Evolutionary conservation across 208 protist genomes (phyloP).

Genomic region (Leishmania lainsoni): DNA sequence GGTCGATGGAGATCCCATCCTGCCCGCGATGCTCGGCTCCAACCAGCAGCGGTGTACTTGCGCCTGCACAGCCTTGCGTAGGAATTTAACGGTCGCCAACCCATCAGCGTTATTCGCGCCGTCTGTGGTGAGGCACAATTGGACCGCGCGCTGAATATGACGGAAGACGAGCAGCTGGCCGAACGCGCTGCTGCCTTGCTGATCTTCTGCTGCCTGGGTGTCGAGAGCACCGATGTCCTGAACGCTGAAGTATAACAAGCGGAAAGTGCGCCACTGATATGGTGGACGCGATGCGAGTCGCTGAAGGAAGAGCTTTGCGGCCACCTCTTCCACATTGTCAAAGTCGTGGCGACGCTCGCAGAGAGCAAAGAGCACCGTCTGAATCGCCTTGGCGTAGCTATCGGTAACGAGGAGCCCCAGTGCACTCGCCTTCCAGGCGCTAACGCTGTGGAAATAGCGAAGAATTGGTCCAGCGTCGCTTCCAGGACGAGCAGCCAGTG

Average conservation of each 20-base stretch:
- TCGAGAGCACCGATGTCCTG: background rate
- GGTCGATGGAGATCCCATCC: no score
- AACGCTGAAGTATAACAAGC: constrained; percentile 37
- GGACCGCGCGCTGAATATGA: constrained; percentile 39
- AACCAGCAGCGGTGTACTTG: constrained; percentile 15
- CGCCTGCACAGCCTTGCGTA: constrained; percentile 10
- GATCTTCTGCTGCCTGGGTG: constrained; percentile 1
- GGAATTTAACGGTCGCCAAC: constrained; percentile 3
- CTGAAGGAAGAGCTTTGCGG: constrained; percentile 39
- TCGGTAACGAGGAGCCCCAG: constrained; percentile 41
- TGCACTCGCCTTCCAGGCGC: constrained; percentile 58
- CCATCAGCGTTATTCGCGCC: constrained; percentile 16
- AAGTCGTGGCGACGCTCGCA: constrained; percentile 50
- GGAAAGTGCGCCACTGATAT: constrained; percentile 48
- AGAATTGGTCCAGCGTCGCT: constrained; percentile 53
- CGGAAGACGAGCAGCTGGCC: constrained; percentile 50
- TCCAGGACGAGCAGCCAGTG: constrained; percentile 30
- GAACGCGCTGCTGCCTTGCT: constrained; percentile 34
- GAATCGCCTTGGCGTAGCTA: constrained; percentile 52
- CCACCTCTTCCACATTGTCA: constrained; percentile 51
- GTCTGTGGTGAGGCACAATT: constrained; percentile 32
- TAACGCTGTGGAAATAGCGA: constrained; percentile 44
- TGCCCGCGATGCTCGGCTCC: background rate
- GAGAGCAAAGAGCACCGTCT: constrained; percentile 37
- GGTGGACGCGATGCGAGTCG: constrained; percentile 54